A percentile compares a stretch with the other conserved stretches of the same genome.
These are phyloP conservation scores for Aspergillus transmontanensis DNA, from an alignment of 2,329 filamentous ascomycete genomes.

Conservation along the genomic window DNA sequence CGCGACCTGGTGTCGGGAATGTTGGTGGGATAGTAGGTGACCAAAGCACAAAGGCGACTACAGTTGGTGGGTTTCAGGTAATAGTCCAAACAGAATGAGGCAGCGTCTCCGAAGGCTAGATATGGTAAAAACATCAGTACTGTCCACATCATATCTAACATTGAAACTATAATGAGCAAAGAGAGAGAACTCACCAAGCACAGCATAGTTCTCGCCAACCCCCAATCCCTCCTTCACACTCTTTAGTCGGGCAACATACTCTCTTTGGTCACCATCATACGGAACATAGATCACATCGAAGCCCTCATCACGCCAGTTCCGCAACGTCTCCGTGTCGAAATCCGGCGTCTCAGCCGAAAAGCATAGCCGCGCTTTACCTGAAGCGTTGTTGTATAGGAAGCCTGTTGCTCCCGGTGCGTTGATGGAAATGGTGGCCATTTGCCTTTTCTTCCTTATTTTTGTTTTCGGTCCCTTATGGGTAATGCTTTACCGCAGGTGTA, in stretches of 20 bases:
- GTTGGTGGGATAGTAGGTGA: slow-evolving; percentile 65
- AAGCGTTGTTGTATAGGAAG: slow-evolving; percentile 38
- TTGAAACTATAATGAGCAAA: background rate
- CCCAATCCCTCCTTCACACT: slow-evolving; percentile 57
- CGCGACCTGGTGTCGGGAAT: slow-evolving; percentile 53
- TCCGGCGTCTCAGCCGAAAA: slow-evolving; percentile 38
- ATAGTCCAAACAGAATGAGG: slow-evolving; percentile 60
- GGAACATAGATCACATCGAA: slow-evolving; percentile 62
- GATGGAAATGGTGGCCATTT: slow-evolving; percentile 38
- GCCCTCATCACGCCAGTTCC: slow-evolving; percentile 62
- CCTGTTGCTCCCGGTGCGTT: slow-evolving; percentile 35
- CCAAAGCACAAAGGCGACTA: slow-evolving; percentile 55
- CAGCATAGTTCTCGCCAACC: slow-evolving; percentile 61
- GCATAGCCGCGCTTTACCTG: slow-evolving; percentile 35
- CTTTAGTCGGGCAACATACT: slow-evolving; percentile 54
- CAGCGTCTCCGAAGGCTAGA: slow-evolving; percentile 64
- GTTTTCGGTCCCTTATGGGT: background rate
- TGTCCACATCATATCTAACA: no score
- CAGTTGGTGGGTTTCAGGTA: slow-evolving; percentile 60
- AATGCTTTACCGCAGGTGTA: background rate
- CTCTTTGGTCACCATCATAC: slow-evolving; percentile 54
- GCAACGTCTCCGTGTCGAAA: slow-evolving; percentile 58
- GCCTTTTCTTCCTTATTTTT: slow-evolving; percentile 46
- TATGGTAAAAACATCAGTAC: background rate
- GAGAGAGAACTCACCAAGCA: slow-evolving; percentile 54